Evolutionary conservation across 805 yeast genomes (phyloP), one percentile per base, ranked within the genome.

Genomic region (Candida incommunis): DNA sequence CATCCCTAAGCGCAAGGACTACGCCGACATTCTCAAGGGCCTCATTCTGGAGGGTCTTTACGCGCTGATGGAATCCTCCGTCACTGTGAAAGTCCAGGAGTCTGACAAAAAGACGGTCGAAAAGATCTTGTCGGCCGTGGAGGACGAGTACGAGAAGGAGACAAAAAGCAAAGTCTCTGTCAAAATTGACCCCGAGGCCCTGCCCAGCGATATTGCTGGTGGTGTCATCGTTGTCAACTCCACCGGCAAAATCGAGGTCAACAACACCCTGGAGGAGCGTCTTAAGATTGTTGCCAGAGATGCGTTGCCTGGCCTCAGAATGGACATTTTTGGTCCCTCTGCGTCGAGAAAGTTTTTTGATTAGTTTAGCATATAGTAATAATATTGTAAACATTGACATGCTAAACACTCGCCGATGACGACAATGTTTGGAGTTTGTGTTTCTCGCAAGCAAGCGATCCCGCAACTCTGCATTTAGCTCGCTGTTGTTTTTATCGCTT

Each of bases 191-290:
- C 84, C 80, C 50, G 56, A 70, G 40, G 77, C 64, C 61, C 72
- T 92, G 59, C 72, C 72, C 52, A 71, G 76, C 41, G 80, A 77
- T 43, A 54, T 66, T 45, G 78, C 90, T 31, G 99, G 99, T 51
- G 99, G 99, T 60, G 85, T 79, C 34, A 64, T 86, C 41, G 71
- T 85, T 42, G 63, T 74, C 46, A 83, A 82, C 60, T 74, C 74
- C 29, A 63, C 74, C 40, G 94, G 94, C 45, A 85, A 82, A 67
- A 87, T 92, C 53, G 88, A 82, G 55, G 85, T 92, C 46, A 73
- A 84, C 67, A 92, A 92, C 70, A 88, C 98, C 42, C 74, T 92
- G 58, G 96, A 87, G 58, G 96, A 88, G 71, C 84, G 99, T 68
- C 76, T 92, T 59, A 75, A 80, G 57, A 67, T 92, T 50, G 72